Evolutionary conservation across 2,329 filamentous ascomycete genomes (phyloP).

Genomic region (Ophiostoma quercus): DNA sequence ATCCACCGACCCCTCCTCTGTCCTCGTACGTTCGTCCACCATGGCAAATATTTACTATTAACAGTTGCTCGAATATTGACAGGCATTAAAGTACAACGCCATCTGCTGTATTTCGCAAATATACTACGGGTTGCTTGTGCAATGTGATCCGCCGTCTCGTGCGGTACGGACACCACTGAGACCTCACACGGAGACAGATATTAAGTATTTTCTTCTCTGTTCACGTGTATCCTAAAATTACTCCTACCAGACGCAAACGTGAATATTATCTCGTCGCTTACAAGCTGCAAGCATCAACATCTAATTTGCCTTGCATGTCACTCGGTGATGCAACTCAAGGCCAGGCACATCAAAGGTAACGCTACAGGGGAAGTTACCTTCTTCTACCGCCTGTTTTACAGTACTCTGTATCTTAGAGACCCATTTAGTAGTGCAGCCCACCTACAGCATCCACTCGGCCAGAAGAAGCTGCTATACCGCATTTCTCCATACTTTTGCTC

Average conservation of each 20-base stretch:
- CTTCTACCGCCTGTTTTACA: neutral
- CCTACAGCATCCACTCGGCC: neutral
- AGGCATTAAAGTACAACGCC: neutral
- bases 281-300: neutral
- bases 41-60: no score
- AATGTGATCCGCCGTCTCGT: neutral
- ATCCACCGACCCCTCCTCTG: neutral
- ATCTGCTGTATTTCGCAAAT: neutral
- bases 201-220: neutral
- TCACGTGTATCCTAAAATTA: neutral
- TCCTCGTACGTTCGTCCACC: neutral
- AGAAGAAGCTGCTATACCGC: neutral
- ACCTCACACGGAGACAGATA: neutral
- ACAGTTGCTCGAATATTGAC: neutral
- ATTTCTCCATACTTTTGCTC: constrained; percentile 3
- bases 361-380: no score
- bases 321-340: neutral
- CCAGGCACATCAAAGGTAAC: neutral
- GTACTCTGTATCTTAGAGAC: neutral
- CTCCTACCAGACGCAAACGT: no score
- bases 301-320: neutral
- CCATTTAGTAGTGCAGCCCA: neutral
- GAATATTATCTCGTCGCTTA: neutral
- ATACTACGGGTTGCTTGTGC: neutral
- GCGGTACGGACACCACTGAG: constrained; percentile 1